phyloP scores from a whole-genome alignment of 2,329 filamentous ascomycete species.

The Fusarium chlamydosporum region DNA sequence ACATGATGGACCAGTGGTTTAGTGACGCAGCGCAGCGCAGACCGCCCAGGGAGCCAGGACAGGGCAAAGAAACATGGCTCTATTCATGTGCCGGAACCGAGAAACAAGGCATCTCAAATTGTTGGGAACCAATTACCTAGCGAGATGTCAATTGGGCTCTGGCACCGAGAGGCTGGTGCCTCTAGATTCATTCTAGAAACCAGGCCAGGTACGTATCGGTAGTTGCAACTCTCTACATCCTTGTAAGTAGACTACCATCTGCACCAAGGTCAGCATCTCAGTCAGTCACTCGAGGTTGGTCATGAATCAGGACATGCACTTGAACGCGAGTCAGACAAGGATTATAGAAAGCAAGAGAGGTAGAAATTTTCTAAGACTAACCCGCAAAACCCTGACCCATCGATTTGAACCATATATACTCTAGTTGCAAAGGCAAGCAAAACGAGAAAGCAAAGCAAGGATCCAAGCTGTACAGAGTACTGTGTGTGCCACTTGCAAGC shows the following conservation, averaged over 20 bases:
- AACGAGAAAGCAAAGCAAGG: constrained; percentile 24
- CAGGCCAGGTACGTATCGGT: constrained; percentile 28
- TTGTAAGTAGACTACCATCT: constrained; percentile 15
- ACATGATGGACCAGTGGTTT: constrained; percentile 25
- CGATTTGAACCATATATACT: constrained; percentile 45
- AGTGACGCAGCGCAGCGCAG: constrained; percentile 25
- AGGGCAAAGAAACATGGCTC: not conserved
- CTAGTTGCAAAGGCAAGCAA: constrained; percentile 38
- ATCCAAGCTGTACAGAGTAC: constrained; percentile 12
- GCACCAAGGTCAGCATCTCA: constrained; percentile 11
- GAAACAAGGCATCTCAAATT: constrained; percentile 26
- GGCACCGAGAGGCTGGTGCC: constrained; percentile 22
- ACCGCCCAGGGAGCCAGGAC: constrained; percentile 26
- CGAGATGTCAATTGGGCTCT: constrained; percentile 7
- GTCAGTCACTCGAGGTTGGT: constrained; percentile 27
- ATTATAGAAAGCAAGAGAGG: not conserved
- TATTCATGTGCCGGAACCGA: not conserved
- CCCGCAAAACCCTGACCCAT: constrained; percentile 21
- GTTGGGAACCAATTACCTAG: constrained; percentile 33
- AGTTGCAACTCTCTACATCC: constrained; percentile 27
- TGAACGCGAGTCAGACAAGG: constrained; percentile 28
- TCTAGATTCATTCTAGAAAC: constrained; percentile 34
- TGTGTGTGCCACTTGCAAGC: constrained; percentile 20
- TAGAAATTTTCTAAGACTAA: constrained; percentile 22
- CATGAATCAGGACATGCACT: constrained; percentile 40